Evolutionary conservation across 768 basidiomycete species (phyloP), one percentile per base, ranked within the genome.

Genomic region (Candolleomyces eurysporus): DNA sequence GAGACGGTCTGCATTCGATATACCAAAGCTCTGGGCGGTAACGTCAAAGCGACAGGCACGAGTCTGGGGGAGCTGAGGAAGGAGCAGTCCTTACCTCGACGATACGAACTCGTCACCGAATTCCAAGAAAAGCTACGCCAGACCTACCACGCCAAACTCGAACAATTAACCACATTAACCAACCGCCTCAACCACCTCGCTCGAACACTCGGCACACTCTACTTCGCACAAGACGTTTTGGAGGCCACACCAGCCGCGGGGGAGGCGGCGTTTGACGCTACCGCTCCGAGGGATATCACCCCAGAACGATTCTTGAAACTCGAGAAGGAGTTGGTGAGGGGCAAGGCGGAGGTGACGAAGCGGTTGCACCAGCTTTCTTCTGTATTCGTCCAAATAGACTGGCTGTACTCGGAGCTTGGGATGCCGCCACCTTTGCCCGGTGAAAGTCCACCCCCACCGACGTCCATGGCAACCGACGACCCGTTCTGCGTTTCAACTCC

Each of bases 321-420:
- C 5, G 92, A 95, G 78, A 89, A 91, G 70, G 92, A 95, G 68
- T 82, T 94, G 17, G 87, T 91, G 10, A 80, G 89, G 57, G 92
- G 91, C 11, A 94, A 94, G 73, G 83, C 84, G n/a, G 94, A 96
- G 83, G 82, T 93, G 58, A 74, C 80, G 30, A 90, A 89, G 69
- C 87, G 92, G 30, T 78, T 91, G 39, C 76, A 79, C 53, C 80
- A 88, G 57, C 77, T 94, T 22, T 84, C 86, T 7, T 74, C 76
- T 9, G 79, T 83, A 36, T 85, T 94, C 63, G 73, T 86, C 11
- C 90, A 94, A 59, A 87, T 95, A 39, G 91, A 94, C 70, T 91
- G 88, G 84, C 75, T 96, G 16, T 84, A 93, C 65, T 81, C 84
- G 31, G 93, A 96, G 69, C 84, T 98, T 5, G 94, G 91, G 26